These are phyloP conservation scores for Termitomyces sp. DNA, from an alignment of 768 basidiomycete genomes.

Conservation along the genomic window DNA sequence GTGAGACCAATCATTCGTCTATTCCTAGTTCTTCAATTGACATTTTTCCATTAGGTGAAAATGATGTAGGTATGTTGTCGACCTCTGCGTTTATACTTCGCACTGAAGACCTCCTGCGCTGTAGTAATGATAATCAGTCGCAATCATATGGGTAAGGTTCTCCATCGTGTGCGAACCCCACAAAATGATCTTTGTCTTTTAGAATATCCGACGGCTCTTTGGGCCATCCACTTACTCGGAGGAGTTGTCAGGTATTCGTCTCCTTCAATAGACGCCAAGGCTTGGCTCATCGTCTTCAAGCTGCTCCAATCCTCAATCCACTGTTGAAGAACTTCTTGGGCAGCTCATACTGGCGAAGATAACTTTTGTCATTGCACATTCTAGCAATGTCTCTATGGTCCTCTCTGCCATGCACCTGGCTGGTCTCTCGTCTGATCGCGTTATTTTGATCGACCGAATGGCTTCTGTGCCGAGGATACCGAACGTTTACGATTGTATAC, in stretches of 20 bases:
- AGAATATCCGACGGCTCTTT: slow-evolving; percentile 48
- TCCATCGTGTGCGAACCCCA: not conserved
- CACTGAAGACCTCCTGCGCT: not conserved
- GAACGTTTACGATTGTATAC: slow-evolving; percentile 26
- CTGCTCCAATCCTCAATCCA: slow-evolving; percentile 54
- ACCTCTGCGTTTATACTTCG: not conserved
- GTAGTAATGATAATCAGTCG: slow-evolving; percentile 52
- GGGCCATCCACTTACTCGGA: slow-evolving; percentile 51
- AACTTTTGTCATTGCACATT: slow-evolving; percentile 42
- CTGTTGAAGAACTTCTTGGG: slow-evolving; percentile 47
- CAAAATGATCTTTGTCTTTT: not conserved
- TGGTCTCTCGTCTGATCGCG: slow-evolving; percentile 34
- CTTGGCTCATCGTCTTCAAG: slow-evolving; percentile 24
- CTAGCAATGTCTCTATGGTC: slow-evolving; percentile 32
- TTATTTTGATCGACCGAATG: slow-evolving; percentile 35
- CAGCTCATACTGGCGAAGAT: slow-evolving; percentile 44
- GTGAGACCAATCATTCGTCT: slow-evolving; percentile 6
- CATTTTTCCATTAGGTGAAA: slow-evolving; percentile 31
- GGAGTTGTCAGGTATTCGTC: slow-evolving; percentile 46
- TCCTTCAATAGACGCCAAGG: not conserved
- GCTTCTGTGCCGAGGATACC: slow-evolving; percentile 11
- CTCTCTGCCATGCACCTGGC: slow-evolving; percentile 32
- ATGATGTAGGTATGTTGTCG: slow-evolving; percentile 45
- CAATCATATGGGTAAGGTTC: slow-evolving; percentile 45
- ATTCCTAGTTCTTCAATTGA: not conserved